Base-by-base conservation (phyloP, 495 filamentous ascomycete species). In the Jackrogersella multiformis region DNA sequence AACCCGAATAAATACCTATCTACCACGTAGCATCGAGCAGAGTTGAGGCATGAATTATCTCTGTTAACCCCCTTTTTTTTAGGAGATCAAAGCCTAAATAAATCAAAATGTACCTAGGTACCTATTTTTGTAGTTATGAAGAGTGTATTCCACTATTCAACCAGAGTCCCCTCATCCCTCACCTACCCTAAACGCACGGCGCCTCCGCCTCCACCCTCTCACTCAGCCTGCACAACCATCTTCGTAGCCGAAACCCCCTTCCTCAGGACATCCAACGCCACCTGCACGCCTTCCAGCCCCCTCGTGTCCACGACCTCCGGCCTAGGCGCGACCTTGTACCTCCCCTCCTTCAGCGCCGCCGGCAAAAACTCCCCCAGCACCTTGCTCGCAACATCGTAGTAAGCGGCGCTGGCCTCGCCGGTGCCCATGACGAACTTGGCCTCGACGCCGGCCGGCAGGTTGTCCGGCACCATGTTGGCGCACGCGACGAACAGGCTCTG, bases 161-260 rank as follows among this genome's bases (percentile, higher is more conserved):
- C n/a, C n/a, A n/a, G n/a, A n/a, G n/a, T n/a, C n/a, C n/a, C n/a
- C n/a, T n/a, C n/a, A n/a, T n/a, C n/a, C n/a, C n/a, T n/a, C n/a
- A n/a, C n/a, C n/a, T n/a, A n/a, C n/a, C n/a, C n/a, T n/a, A n/a
- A n/a, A n/a, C n/a, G n/a, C n/a, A n/a, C n/a, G n/a, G n/a, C n/a
- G n/a, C n/a, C n/a, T n/a, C n/a, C n/a, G n/a, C n/a, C 28, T 30
- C 28, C 28, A 30, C 8, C 28, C 28, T n/a, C 16, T 51, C 24
- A 62, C 23, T 56, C 26, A 23, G 35, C 55, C 21, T 28, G 48
- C 8, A 84, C 76, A 38, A 86, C 81, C n/a, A 82, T 44, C 71
- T 86, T 85, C 66, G 61, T 73, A 2, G 78, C 83, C 16, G 79
- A 82, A 12, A 83, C 76, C 0, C 82, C 82, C 61, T 77, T 74